A percentile compares a stretch with the other conserved stretches of the same genome.
Conservation (phyloP, 2,329 filamentous ascomycete genomes). For the Dendrostoma leiphaemia region DNA sequence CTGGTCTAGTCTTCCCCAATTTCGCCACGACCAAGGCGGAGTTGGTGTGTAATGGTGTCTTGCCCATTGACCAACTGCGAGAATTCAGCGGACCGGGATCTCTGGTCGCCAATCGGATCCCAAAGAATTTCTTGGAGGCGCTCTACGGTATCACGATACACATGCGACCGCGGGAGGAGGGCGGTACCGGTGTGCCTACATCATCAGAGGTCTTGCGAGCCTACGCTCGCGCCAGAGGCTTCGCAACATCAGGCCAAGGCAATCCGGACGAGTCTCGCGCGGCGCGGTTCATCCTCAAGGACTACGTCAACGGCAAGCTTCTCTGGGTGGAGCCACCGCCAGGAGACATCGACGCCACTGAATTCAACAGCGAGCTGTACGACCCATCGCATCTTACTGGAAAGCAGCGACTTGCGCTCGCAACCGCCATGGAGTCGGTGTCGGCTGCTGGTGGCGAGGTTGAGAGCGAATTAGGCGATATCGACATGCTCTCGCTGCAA, state of each 20-base stretch:
- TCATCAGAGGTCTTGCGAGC: constrained; percentile 81
- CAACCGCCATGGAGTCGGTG: constrained; percentile 46
- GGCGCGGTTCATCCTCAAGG: constrained; percentile 85
- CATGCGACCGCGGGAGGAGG: constrained; percentile 81
- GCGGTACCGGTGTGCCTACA: constrained; percentile 83
- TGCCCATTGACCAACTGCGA: constrained; percentile 94
- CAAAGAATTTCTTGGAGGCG: constrained; percentile 84
- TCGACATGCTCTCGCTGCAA: constrained; percentile 48
- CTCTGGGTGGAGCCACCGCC: constrained; percentile 90
- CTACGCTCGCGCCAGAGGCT: constrained; percentile 87
- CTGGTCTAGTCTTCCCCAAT: constrained; percentile 97
- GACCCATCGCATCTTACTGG: constrained; percentile 77
- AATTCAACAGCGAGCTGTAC: constrained; percentile 91
- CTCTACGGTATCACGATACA: constrained; percentile 90
- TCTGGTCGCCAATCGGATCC: constrained; percentile 81
- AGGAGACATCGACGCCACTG: constrained; percentile 62
- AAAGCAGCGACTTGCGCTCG: constrained; percentile 69
- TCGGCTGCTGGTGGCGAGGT: constrained; percentile 34
- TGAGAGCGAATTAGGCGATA: constrained; percentile 34
- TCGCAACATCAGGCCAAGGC: constrained; percentile 83
- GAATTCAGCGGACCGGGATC: constrained; percentile 87
- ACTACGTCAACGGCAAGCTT: constrained; percentile 95
- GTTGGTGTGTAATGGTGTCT: constrained; percentile 88
- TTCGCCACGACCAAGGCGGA: constrained; percentile 96
- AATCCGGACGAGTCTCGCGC: constrained; percentile 93